Conservation (phyloP, 345 rosid species). For the Eucalyptus sideroxylon region DNA sequence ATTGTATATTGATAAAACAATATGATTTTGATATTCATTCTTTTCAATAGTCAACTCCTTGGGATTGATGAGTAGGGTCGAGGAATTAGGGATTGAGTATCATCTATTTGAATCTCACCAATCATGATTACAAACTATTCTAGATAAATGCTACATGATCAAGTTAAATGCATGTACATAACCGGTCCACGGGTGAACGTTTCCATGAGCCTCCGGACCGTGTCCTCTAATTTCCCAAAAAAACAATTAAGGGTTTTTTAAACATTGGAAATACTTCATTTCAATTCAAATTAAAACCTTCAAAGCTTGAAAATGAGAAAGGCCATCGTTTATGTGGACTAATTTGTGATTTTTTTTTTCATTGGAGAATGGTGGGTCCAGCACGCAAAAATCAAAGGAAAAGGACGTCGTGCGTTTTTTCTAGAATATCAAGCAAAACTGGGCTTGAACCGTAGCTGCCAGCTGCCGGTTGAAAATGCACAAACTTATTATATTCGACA, state of each 20-base stretch:
- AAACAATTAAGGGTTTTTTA: background rate
- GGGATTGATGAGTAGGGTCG: background rate
- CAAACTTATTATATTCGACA: background rate
- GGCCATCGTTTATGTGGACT: background rate
- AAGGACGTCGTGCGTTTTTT: background rate
- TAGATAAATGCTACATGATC: too few species aligned
- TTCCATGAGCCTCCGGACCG: background rate
- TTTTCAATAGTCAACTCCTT: background rate
- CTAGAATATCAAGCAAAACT: background rate
- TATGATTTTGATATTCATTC: background rate
- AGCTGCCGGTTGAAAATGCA: background rate
- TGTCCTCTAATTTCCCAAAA: background rate
- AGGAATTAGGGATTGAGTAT: background rate
- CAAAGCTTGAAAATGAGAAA: background rate
- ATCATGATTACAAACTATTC: rapidly evolving
- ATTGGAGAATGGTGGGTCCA: background rate
- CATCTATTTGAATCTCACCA: too few species aligned
- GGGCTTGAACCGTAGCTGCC: background rate
- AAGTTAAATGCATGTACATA: background rate
- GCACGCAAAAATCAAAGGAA: background rate
- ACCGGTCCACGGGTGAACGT: background rate
- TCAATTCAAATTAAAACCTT: background rate
- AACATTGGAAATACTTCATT: background rate
- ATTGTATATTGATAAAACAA: background rate
- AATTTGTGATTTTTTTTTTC: background rate